These are phyloP conservation scores for Cryphonectria parasitica DNA, from an alignment of 2,329 filamentous ascomycete species.

Conservation along the genomic window DNA sequence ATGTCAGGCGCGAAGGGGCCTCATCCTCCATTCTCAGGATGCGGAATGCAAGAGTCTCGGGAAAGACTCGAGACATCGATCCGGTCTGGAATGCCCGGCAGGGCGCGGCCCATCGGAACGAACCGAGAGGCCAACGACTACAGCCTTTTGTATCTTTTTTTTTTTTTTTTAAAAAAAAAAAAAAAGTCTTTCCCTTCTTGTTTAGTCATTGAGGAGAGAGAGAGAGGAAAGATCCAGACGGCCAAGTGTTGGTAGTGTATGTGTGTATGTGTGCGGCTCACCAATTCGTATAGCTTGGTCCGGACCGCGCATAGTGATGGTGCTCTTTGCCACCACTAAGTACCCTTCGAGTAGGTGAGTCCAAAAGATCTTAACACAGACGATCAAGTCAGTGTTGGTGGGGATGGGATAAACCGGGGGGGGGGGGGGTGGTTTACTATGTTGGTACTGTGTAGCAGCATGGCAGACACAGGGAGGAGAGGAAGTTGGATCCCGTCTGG, in stretches of 20 bases:
- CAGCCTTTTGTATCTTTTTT: background rate
- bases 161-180: background rate
- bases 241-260: background rate
- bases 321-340: background rate
- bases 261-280: background rate
- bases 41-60: background rate
- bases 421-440: too few relatives aligned
- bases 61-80: background rate
- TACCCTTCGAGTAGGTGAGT: background rate
- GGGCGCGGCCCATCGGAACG: slow-evolving; percentile 13
- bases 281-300: background rate
- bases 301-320: background rate
- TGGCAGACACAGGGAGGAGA: background rate
- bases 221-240: background rate
- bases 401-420: too few relatives aligned
- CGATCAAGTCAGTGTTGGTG: background rate
- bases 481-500: background rate
- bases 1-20: too few relatives aligned
- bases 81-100: slow-evolving; percentile 1
- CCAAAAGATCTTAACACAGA: background rate
- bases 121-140: slow-evolving; percentile 23
- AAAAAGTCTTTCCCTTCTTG: too few relatives aligned
- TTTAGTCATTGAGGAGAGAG: background rate
- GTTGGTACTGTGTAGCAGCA: background rate
- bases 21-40: background rate